These are phyloP conservation scores for Backusella tuberculispora DNA, from an alignment of 192 early-diverging fungal species.

Conservation along the genomic window DNA sequence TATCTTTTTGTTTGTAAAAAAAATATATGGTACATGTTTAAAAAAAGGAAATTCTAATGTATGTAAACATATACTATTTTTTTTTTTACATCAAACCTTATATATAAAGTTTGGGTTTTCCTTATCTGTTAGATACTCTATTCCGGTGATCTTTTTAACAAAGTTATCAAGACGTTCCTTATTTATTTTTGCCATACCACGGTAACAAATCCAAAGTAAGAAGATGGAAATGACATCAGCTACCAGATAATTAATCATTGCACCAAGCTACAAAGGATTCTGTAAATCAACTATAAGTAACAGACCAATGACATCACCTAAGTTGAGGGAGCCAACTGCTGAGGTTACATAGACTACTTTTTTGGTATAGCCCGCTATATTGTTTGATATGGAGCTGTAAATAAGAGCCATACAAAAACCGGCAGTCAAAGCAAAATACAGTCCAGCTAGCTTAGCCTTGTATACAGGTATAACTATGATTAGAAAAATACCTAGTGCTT, in stretches of 20 bases:
- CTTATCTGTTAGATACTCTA: no score
- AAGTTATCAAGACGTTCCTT: background rate
- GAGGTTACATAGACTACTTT: conserved; percentile 21
- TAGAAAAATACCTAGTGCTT: conserved; percentile 26
- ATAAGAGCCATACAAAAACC: conserved; percentile 6
- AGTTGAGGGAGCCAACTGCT: conserved; percentile 10
- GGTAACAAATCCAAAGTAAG: conserved; percentile 9
- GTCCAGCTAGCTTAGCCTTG: conserved; percentile 26
- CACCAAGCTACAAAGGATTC: conserved; percentile 23
- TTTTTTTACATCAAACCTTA: no score
- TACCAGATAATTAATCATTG: conserved; percentile 23
- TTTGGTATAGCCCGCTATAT: conserved; percentile 26
- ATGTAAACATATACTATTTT: no score
- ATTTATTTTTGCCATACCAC: conserved; percentile 19
- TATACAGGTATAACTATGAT: conserved; percentile 17
- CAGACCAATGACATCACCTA: conserved; percentile 29
- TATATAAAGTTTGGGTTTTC: no score
- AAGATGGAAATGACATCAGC: conserved; percentile 17
- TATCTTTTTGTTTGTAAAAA: no score
- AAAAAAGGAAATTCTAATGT: no score
- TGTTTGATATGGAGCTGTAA: conserved; percentile 11
- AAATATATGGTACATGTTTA: no score
- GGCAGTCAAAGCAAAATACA: conserved; percentile 23
- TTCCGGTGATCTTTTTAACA: background rate
- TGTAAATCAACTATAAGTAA: conserved; percentile 23